Base-by-base conservation (phyloP, 345 rosid species). In the Euphorbia lathyris region DNA sequence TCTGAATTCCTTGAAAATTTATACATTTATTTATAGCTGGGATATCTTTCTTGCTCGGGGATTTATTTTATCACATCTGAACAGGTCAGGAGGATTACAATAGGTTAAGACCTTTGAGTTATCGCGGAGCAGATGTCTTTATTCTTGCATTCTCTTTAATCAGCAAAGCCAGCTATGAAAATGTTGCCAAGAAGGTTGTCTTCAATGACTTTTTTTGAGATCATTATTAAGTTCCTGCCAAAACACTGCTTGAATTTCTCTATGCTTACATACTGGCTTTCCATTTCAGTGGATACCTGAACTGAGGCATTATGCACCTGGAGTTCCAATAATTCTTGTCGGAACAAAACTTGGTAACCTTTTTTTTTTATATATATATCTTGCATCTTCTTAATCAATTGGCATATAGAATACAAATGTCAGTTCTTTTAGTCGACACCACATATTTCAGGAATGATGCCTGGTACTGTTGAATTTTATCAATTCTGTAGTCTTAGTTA, bases 111-210 rank as follows among this genome's bases (percentile, higher is more conserved):
- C 97, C 97, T 72, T 71, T 91, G 85, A 90, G 97, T 48, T 91
- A 94, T 51, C 96, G 96, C 52, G 99, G 97, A 34, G 98, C 97
- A 17, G 98, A 91, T 79, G 97, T 94, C 70, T 94, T 94, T 82
- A 87, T 94, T 20, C 88, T 94, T 79, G 96, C 96, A 16, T 91
- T 91, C 81, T 91, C 98, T 73, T 90, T 94, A 63, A 92, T 94
- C 78, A 94, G 97, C 90, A 94, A 92, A 83, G 99, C 99, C 71
- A 95, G 99, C 82, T 92, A 92, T 77, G 99, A 95, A 81, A 95
- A 95, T 72, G 90, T 92, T 48, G 86, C 96, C 72, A 95, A 95
- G 78, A 95, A 95, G 96, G 99, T 91, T 71, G 20, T 25, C 43
- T 58, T 5, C 20, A 4, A 51, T 14, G n/a, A 40, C 5, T 55